These are phyloP conservation scores for Corrigiola litoralis DNA, from an alignment of 179 eudicot genomes.

Conservation along the genomic window DNA sequence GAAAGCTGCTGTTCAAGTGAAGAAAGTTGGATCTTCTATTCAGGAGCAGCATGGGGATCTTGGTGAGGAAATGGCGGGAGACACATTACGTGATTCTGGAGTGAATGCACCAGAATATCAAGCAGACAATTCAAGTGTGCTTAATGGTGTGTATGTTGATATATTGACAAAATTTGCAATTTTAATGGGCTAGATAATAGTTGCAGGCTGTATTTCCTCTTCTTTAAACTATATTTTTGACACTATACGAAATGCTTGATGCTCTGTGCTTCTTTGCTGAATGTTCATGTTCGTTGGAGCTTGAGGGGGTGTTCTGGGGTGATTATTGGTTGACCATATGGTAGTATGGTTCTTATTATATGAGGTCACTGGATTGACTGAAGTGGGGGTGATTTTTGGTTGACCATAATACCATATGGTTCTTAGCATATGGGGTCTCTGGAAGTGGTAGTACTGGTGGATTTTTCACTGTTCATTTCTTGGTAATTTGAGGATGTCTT, in stretches of 20 bases:
- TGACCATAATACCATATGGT: too few relatives aligned
- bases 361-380: neutral
- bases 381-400: neutral
- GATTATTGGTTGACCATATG: neutral
- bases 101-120: constrained; percentile 12
- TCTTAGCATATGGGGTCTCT: too few relatives aligned
- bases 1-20: constrained; percentile 29
- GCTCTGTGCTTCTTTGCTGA: too few relatives aligned
- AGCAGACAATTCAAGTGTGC: constrained; percentile 12
- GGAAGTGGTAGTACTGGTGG: too few relatives aligned
- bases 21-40: constrained; percentile 23
- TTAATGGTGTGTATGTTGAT: constrained; percentile 19
- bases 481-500: neutral
- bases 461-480: neutral
- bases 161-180: neutral
- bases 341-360: neutral
- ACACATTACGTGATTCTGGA: constrained; percentile 8
- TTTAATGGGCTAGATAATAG: too few relatives aligned
- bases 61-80: constrained; percentile 18
- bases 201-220: too few relatives aligned
- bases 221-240: too few relatives aligned
- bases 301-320: too few relatives aligned
- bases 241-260: too few relatives aligned
- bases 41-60: constrained; percentile 24
- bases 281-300: too few relatives aligned